Evolutionary conservation across 768 basidiomycete species (phyloP).

Genomic region (Pseudohyphozyma bogoriensis): DNA sequence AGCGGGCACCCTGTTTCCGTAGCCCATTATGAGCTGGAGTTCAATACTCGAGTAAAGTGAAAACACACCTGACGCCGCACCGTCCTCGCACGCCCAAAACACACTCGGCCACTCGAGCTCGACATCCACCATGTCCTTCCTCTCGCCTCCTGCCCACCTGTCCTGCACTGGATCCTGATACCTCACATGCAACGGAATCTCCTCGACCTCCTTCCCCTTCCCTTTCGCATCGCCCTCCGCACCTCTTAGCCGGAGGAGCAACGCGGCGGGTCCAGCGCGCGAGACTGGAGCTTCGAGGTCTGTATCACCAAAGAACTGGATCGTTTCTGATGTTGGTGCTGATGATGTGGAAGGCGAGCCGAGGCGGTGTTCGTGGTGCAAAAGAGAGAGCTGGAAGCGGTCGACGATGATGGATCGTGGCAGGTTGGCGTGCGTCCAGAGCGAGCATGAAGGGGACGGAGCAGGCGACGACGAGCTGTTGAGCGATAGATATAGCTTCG

Average conservation of each 20-base stretch:
- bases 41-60: no score
- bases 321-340: accelerated
- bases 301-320: slow-evolving; percentile 1
- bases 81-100: slow-evolving; percentile 20
- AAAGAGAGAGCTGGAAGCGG: slow-evolving; percentile 18
- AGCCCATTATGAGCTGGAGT: not conserved
- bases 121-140: slow-evolving; percentile 1
- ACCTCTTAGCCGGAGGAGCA: not conserved
- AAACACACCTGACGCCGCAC: not conserved
- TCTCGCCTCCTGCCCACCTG: not conserved
- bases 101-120: slow-evolving; percentile 12
- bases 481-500: not conserved
- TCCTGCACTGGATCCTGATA: slow-evolving; percentile 18
- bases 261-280: not conserved
- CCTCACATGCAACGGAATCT: slow-evolving; percentile 22
- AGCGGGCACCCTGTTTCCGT: no score
- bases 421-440: slow-evolving; percentile 5
- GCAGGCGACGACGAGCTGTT: not conserved
- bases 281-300: slow-evolving; percentile 23
- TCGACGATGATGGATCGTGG: slow-evolving; percentile 18
- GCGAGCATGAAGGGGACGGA: not conserved
- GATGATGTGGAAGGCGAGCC: not conserved
- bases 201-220: not conserved
- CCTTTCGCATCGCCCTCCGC: not conserved
- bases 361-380: slow-evolving; percentile 7